These are phyloP conservation scores for Aureobasidium uvarum DNA, from an alignment of 2,329 filamentous ascomycete species.

Conservation along the genomic window DNA sequence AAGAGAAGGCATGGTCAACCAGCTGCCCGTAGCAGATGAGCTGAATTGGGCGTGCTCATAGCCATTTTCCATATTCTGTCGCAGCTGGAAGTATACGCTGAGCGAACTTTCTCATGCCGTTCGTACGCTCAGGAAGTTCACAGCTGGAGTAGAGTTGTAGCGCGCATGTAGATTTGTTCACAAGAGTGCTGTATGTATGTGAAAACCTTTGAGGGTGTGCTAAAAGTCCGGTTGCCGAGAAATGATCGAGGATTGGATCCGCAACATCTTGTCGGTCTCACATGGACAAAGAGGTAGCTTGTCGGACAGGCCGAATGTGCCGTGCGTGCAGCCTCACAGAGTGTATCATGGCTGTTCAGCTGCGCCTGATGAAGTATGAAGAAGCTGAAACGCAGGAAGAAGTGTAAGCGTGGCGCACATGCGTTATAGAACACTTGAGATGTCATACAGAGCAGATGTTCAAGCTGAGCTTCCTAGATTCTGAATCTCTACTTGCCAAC, in stretches of 20 bases:
- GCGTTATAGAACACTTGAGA: not conserved
- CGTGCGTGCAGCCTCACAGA: not conserved
- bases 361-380: not conserved
- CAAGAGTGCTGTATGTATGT: no score
- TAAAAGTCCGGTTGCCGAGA: not conserved
- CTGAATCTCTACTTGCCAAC: no score
- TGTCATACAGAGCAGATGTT: not conserved
- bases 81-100: not conserved
- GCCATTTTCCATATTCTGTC: constrained; percentile 11
- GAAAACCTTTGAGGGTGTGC: not conserved
- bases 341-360: not conserved
- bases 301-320: not conserved
- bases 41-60: not conserved
- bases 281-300: not conserved
- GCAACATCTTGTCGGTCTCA: not conserved
- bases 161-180: not conserved
- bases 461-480: no score
- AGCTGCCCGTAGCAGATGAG: not conserved
- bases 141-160: not conserved
- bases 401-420: not conserved
- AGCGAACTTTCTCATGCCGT: no score
- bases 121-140: not conserved
- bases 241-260: no score
- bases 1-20: not conserved
- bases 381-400: constrained; percentile 11